Evolutionary conservation across 306 rosid genomes (phyloP), one percentile per base, ranked within the genome.

Genomic region (Psophocarpus tetragonolobus): DNA sequence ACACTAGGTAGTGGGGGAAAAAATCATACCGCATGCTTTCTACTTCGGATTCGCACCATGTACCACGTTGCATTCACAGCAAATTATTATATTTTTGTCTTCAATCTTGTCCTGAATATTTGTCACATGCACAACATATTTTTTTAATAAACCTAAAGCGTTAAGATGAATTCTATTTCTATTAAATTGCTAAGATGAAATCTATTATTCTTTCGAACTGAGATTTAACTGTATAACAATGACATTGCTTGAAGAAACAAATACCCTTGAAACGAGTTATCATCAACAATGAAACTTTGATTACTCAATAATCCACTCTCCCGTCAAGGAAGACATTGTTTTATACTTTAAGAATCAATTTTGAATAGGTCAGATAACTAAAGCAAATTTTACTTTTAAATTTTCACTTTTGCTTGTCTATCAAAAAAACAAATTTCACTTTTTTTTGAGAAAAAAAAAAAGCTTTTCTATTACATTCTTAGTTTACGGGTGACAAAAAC

Each of bases 181-280:
- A 30, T 70, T 11, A 70, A n/a, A 48, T 48, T 70, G 3, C 6
- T 30, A 4, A 47, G n/a, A 21, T 11, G 51, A n/a, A 29, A 5
- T 1, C 20, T 21, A 68, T 23, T 42, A 51, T 33, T 54, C 3
- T n/a, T 29, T 56, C 30, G 13, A 12, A 1, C 17, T 60, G 17
- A 64, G n/a, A 30, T 4, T 48, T 20, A 33, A 41, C 84, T 74
- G 65, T 65, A 32, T 5, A 64, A 21, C 74, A 62, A 29, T 65
- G 74, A 21, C 68, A 76, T 82, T 76, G 81, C 78, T 82, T 76
- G 26, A 81, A 81, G 68, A 27, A 47, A 47, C 72, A 68, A 60
- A 44, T 45, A 45, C 53, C 12, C 71, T 17, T 32, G 32, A 69
- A 56, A 69, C 11, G 15, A 33, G 48, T 36, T 80, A 72, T 80